phyloP scores from a whole-genome alignment of 495 filamentous ascomycete genomes.

The Penicillium atrosanguineum region DNA sequence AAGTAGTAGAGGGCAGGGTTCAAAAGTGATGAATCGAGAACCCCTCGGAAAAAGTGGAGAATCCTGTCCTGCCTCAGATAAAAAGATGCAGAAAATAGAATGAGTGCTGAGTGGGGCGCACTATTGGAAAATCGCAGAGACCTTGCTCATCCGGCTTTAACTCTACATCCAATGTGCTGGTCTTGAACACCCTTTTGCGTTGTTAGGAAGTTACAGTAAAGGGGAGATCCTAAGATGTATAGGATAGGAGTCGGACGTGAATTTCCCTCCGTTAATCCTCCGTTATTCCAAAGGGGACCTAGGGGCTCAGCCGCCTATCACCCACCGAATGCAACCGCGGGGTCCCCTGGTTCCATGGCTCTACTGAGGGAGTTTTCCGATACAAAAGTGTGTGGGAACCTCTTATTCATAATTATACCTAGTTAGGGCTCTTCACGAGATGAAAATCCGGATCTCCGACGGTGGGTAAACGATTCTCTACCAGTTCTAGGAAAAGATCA shows the following conservation, averaged over 20 bases:
- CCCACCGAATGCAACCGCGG: background rate
- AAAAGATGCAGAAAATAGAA: background rate
- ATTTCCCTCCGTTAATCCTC: background rate
- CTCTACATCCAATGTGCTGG: background rate
- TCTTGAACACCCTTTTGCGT: background rate
- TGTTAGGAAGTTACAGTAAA: background rate
- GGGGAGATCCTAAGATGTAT: background rate
- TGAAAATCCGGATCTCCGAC: conserved; percentile 34
- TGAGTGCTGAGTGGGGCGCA: background rate
- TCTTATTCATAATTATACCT: background rate
- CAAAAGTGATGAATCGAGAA: background rate
- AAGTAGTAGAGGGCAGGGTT: background rate
- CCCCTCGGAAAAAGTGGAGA: background rate
- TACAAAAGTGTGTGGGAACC: background rate
- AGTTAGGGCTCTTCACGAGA: conserved; percentile 20
- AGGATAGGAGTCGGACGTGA: background rate
- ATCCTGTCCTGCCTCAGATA: background rate
- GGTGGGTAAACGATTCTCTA: conserved; percentile 19
- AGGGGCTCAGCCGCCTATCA: background rate
- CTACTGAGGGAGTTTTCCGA: background rate
- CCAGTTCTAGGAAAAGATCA: background rate
- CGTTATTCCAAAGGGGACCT: too few relatives aligned
- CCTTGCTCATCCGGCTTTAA: background rate
- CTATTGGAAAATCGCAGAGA: background rate
- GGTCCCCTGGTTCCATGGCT: background rate